Evolutionary conservation across 1,284 basidiomycete species (phyloP), one percentile per base, ranked within the genome.

Genomic region (Cutaneotrichosporon cavernicola): DNA sequence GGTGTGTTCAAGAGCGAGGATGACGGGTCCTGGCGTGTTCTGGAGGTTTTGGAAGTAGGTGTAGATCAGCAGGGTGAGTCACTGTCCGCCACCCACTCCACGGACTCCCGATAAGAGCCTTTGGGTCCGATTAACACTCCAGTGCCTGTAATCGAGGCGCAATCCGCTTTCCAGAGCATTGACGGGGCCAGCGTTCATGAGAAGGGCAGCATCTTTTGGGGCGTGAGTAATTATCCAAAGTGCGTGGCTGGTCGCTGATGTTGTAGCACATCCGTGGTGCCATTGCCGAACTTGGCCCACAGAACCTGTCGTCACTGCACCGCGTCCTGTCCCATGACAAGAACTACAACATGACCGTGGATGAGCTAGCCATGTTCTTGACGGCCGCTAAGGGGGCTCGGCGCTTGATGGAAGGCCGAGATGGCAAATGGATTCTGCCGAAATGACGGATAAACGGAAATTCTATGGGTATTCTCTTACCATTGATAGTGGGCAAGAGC

Each of bases 291-390:
- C 82, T 95, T 51, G 89, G 89, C 8, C 78, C 86, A 1, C 82
- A 92, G 30, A 84, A 88, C 3, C 72, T 90, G 46, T 87, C 90
- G 63, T 85, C 89, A 14, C 91, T 95, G 71, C 91, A 95, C 72
- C 84, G 85, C 2, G 91, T 92, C 87, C 83, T 95, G 62, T 88
- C 57, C 5, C 86, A 91, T 73, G 89, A 89, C 13, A 89, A 88
- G 13, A 87, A 86, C 2, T 94, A 93, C 76, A 86, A 91, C 70
- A 85, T 87, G 66, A 88, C 86, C 1, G 76, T 86, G 9, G 91
- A 92, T 38, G 90, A 94, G 73, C 84, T 95, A 9, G 84, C 82
- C 3, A 81, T 76, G 51, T 91, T 94, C 71, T 85, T 95, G 85
- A 89, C 91, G 68, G 87, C 88, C 22, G 89, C 90, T 34, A 83